Percentiles rank a stretch among this genome's conserved stretches.
phyloP scores from a whole-genome alignment of 768 basidiomycete species.

The Amanita muscaria region DNA sequence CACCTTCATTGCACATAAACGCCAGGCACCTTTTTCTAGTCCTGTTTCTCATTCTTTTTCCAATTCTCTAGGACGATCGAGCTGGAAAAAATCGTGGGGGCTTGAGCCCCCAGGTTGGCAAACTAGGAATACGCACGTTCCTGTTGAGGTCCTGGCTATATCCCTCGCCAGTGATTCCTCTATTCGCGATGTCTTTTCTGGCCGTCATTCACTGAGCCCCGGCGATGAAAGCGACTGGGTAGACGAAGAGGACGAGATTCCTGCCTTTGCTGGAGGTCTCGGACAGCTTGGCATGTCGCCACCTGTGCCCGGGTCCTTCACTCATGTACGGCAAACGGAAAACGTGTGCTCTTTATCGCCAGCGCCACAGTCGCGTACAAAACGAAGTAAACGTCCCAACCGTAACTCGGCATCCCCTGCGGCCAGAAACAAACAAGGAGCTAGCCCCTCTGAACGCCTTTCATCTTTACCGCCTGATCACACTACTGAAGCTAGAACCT shows the following conservation, averaged over 20 bases:
- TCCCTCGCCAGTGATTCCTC: slow-evolving; percentile 43
- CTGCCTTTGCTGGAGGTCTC: slow-evolving; percentile 67
- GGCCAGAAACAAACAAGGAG: slow-evolving; percentile 3
- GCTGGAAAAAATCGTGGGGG: slow-evolving; percentile 90
- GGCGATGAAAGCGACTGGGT: slow-evolving; percentile 87
- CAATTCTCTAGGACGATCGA: slow-evolving; percentile 49
- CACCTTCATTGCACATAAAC: slow-evolving; percentile 78
- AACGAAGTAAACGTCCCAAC: slow-evolving; percentile 28
- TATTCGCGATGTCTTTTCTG: slow-evolving; percentile 78
- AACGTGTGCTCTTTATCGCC: slow-evolving; percentile 36
- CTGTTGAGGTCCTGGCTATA: slow-evolving; percentile 72
- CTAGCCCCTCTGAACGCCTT: slow-evolving; percentile 47
- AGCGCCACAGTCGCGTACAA: slow-evolving; percentile 23
- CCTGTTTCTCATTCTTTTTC: slow-evolving; percentile 35
- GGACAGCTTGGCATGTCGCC: slow-evolving; percentile 48
- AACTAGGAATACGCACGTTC: slow-evolving; percentile 52
- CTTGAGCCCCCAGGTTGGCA: slow-evolving; percentile 84
- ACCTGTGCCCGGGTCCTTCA: slow-evolving; percentile 20
- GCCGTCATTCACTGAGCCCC: slow-evolving; percentile 44
- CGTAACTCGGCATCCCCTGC: slow-evolving; percentile 16
- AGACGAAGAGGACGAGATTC: slow-evolving; percentile 75
- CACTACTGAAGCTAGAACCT: slow-evolving; percentile 38
- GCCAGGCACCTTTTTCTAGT: slow-evolving; percentile 61
- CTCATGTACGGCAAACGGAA: slow-evolving; percentile 10
- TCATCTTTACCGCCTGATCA: slow-evolving; percentile 53